These are phyloP conservation scores for Exophiala dermatitidis DNA, from an alignment of 2,329 filamentous ascomycete species.

Conservation along the genomic window DNA sequence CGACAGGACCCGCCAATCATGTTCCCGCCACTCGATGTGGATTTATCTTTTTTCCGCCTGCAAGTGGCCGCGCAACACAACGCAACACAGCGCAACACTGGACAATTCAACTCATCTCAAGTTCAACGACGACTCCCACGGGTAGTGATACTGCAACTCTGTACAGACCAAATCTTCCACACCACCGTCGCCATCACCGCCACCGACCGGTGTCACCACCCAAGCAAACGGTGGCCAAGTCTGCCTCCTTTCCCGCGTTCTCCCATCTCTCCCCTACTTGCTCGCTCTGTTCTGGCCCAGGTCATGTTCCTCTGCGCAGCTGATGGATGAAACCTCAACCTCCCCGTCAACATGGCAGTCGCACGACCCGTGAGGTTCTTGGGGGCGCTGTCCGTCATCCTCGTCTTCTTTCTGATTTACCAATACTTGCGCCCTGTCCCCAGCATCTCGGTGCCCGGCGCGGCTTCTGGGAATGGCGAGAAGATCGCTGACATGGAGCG, in stretches of 20 bases:
- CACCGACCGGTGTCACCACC: too few relatives aligned
- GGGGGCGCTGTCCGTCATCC: constrained; percentile 60
- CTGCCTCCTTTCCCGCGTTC: background rate
- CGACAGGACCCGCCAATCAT: too few relatives aligned
- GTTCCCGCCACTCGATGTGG: too few relatives aligned
- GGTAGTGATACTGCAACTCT: too few relatives aligned
- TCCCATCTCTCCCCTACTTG: background rate
- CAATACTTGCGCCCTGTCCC: constrained; percentile 59
- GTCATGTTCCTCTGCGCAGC: constrained; percentile 5
- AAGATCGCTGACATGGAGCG: constrained; percentile 54
- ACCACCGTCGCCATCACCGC: too few relatives aligned
- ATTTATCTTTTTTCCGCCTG: too few relatives aligned
- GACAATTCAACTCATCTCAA: too few relatives aligned
- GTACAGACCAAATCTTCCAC: too few relatives aligned
- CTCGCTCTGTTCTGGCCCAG: background rate
- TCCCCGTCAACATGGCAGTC: constrained; percentile 59
- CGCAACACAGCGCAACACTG: too few relatives aligned
- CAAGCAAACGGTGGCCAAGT: background rate
- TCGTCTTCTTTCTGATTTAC: constrained; percentile 73
- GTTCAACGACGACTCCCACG: too few relatives aligned
- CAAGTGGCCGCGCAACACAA: too few relatives aligned
- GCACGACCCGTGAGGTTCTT: constrained; percentile 77
- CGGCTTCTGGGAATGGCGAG: constrained; percentile 35
- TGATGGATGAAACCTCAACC: constrained; percentile 9
- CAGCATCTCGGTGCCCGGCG: constrained; percentile 28